Base-by-base conservation (phyloP, 2,329 filamentous ascomycete species). In the Cyphellophora attinorum region DNA sequence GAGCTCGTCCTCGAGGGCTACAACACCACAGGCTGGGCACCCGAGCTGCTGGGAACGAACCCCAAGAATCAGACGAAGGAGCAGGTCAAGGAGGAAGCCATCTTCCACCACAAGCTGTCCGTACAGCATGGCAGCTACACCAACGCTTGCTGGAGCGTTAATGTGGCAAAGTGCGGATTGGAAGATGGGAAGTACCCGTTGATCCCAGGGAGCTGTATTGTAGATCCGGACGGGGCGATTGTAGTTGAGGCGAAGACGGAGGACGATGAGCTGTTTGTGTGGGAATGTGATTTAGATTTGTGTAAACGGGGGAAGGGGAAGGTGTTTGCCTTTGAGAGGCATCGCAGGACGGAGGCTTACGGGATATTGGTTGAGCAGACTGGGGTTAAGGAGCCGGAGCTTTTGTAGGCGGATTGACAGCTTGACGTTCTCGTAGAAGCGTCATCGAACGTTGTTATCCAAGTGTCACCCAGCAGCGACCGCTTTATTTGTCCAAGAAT, bases 121-220 rank as follows among this genome's bases (percentile, higher is more conserved):
- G 67, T 68, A 57, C 67, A 71, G 50, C 57, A 58, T 0, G 65
- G 69, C 28, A 64, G 60, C 39, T 72, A 72, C 46, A 67, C 67
- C 49, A 70, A 72, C 44, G 61, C 62, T 8, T 66, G 62, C 37
- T 72, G 66, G 44, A 64, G 60, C n/a, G 59, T 73, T 31, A 60
- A 58, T 23, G 58, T 62, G 1, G 68, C 63, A 5, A 63, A 68
- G 37, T 66, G 63, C 19, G 68, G 68, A 4, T 42, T 62, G 6
- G 68, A 72, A 42, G 67, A 72, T 47, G 64, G 64, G 11, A 59
- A 62, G 37, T 62, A 57, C 39, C 56, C 63, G 35, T 52, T 71
- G 34, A 67, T 72, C 32, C 65, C 52, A 6, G 65, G 65, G 4
- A 66, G 59, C 37, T 56, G 57, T 39, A 68, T 70, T 38, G 56